Conservation (phyloP, 176 grass and related monocot species). For the Rhynchospora pubera region DNA sequence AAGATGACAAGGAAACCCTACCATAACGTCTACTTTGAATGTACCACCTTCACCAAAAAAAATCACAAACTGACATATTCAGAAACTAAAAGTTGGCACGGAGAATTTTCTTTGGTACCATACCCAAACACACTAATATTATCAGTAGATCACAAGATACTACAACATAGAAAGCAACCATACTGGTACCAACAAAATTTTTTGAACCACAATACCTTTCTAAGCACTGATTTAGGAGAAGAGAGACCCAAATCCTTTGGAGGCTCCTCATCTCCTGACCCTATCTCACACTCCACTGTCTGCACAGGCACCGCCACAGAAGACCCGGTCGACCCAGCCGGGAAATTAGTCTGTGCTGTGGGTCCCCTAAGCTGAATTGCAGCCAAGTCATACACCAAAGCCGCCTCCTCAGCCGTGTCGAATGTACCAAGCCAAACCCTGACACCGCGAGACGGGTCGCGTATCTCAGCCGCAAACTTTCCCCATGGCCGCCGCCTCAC, state of each 20-base stretch:
- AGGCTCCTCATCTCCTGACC: conserved; percentile 63
- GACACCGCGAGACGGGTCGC: conserved; percentile 71
- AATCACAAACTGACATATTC: background rate
- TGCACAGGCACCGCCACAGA: background rate
- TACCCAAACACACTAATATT: background rate
- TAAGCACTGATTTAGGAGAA: conserved; percentile 80
- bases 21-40: background rate
- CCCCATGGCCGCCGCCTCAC: conserved; percentile 76
- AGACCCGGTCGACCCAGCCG: background rate
- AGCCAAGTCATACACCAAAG: conserved; percentile 66
- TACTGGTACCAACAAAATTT: background rate
- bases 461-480: conserved; percentile 86
- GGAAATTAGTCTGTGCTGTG: conserved; percentile 52
- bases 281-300: background rate
- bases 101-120: background rate
- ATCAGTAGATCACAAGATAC: background rate
- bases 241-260: conserved; percentile 46
- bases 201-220: conserved; percentile 38
- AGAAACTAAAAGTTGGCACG: background rate
- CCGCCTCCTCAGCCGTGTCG: conserved; percentile 88
- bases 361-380: conserved; percentile 61
- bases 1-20: background rate
- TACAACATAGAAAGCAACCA: background rate
- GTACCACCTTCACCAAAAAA: background rate
- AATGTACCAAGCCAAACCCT: conserved; percentile 95